phyloP scores from a whole-genome alignment of 169 alveolate species.

The Cryptosporidium felis region DNA sequence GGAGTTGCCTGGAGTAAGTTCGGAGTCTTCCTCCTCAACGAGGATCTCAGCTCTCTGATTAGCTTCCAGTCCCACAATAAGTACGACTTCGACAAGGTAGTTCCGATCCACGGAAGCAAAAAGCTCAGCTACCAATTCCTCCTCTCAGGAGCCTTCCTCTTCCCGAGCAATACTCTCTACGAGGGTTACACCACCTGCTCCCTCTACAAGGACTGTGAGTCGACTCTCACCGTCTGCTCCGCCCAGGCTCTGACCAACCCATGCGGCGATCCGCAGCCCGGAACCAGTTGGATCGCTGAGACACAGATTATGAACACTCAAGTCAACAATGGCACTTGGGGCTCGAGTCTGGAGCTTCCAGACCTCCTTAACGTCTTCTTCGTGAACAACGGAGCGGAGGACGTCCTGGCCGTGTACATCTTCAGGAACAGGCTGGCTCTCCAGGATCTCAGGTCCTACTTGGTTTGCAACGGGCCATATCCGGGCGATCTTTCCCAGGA shows the following conservation, averaged over 20 bases:
- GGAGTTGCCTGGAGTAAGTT: constrained; percentile 11
- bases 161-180: constrained; percentile 5
- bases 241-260: constrained; percentile 22
- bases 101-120: background rate
- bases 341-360: background rate
- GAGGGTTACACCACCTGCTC: constrained; percentile 4
- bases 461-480: constrained; percentile 44
- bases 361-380: background rate
- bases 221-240: constrained; percentile 5
- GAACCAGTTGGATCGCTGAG: background rate
- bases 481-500: background rate
- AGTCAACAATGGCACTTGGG: constrained; percentile 11
- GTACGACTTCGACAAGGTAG: background rate
- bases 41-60: background rate
- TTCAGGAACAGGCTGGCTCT: constrained; percentile 11
- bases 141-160: background rate
- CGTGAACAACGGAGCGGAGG: constrained; percentile 22
- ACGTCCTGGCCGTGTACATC: background rate
- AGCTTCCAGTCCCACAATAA: background rate
- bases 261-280: background rate
- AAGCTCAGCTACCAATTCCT: background rate
- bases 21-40: background rate
- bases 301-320: background rate
- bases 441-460: background rate
- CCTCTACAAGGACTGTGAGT: constrained; percentile 3